These are phyloP conservation scores for Clonostachys rhizophaga DNA, from an alignment of 2,329 filamentous ascomycete genomes.

Conservation along the genomic window DNA sequence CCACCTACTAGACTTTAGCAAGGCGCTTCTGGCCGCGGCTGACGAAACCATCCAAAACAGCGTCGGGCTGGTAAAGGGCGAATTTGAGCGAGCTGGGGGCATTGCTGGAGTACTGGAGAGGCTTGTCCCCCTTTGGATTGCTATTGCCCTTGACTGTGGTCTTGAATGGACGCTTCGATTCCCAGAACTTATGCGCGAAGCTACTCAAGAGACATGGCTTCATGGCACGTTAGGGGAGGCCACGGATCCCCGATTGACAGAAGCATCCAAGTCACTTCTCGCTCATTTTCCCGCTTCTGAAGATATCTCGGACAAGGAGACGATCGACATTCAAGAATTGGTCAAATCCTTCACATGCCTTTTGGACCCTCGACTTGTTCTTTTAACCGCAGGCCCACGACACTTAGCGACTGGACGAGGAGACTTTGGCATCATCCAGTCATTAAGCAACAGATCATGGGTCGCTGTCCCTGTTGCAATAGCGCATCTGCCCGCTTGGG, in stretches of 20 bases:
- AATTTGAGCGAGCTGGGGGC: not conserved
- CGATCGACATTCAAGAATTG: not conserved
- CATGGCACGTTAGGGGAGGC: not conserved
- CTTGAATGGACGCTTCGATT: not conserved
- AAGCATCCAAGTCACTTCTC: not conserved
- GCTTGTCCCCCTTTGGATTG: not conserved
- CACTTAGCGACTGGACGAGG: not conserved
- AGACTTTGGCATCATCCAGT: not conserved
- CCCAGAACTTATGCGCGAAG: not conserved
- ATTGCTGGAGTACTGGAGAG: not conserved
- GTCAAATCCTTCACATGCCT: not conserved
- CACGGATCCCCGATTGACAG: not conserved
- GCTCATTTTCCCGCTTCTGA: not conserved
- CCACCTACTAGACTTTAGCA: too few species aligned
- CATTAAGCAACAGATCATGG: not conserved
- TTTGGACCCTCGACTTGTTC: not conserved
- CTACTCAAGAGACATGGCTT: not conserved
- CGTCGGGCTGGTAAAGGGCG: not conserved
- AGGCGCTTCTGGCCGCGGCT: not conserved
- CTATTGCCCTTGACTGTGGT: not conserved
- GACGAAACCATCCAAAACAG: not conserved
- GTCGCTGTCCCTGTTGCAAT: not conserved
- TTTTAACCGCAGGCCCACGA: not conserved
- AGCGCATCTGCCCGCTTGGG: not conserved
- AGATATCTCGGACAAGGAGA: not conserved